These are phyloP conservation scores for Venturia effusa DNA, from an alignment of 2,329 filamentous ascomycete genomes.

Conservation along the genomic window DNA sequence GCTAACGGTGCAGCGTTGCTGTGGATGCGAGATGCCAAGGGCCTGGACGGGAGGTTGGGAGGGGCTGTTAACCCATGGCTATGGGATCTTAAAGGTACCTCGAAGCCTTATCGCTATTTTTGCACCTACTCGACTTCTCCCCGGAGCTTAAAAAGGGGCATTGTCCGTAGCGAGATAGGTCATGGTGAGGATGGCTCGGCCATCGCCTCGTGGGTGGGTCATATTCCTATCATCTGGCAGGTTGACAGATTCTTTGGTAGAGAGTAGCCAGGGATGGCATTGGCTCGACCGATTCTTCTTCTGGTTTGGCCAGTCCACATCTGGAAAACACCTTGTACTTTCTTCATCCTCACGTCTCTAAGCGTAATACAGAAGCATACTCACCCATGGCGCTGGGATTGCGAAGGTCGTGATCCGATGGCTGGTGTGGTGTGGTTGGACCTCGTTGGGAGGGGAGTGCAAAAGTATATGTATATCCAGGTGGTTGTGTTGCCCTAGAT, in stretches of 20 bases:
- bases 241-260: not conserved
- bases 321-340: not conserved
- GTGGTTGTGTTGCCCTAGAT: too few species aligned
- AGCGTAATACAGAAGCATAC: not conserved
- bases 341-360: not conserved
- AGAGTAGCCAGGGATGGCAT: not conserved
- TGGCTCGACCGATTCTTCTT: not conserved
- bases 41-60: too few species aligned
- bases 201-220: not conserved
- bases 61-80: too few species aligned
- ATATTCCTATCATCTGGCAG: not conserved
- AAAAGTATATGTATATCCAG: not conserved
- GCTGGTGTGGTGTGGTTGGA: not conserved
- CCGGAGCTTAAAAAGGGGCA: too few species aligned
- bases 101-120: too few species aligned
- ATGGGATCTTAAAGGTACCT: too few species aligned
- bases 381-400: slow-evolving; percentile 1
- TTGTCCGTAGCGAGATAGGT: not conserved
- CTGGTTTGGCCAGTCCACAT: not conserved
- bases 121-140: too few species aligned
- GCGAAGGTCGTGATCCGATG: not conserved
- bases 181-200: not conserved
- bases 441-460: not conserved
- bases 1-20: too few species aligned
- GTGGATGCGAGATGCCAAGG: too few species aligned